A percentile compares a stretch with the other conserved stretches of the same genome.
Evolutionary conservation across 1,284 basidiomycete species (phyloP).

Genomic region (Leccinum glutinopallens): DNA sequence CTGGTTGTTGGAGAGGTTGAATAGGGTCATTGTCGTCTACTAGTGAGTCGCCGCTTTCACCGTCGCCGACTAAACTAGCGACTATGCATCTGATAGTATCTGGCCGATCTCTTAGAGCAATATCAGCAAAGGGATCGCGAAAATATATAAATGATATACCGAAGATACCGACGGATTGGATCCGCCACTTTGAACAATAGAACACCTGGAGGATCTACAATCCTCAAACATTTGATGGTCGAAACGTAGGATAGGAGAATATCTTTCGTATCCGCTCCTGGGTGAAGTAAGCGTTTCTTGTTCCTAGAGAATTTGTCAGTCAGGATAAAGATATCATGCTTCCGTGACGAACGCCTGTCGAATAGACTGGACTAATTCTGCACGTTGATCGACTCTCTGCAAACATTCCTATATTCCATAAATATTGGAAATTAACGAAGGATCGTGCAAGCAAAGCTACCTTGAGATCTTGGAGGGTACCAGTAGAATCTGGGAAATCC

Average conservation of each 20-base stretch:
- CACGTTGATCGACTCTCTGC: conserved; percentile 75
- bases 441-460: conserved; percentile 39
- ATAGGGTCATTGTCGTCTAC: conserved; percentile 81
- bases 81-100: conserved; percentile 94
- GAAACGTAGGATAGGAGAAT: conserved; percentile 94
- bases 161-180: conserved; percentile 85
- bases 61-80: conserved; percentile 86
- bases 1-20: conserved; percentile 68
- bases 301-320: conserved; percentile 52
- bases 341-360: conserved; percentile 61
- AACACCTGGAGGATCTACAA: conserved; percentile 91
- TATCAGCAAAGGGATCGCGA: conserved; percentile 7
- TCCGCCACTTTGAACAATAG: conserved; percentile 90
- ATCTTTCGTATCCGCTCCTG: conserved; percentile 92
- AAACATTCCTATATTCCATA: conserved; percentile 62
- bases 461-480: conserved; percentile 88
- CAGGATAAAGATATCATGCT: conserved; percentile 3
- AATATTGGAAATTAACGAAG: conserved; percentile 4
- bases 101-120: conserved; percentile 64
- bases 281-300: conserved; percentile 87
- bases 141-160: conserved; percentile 43
- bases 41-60: conserved; percentile 77
- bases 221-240: conserved; percentile 88
- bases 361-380: conserved; percentile 67
- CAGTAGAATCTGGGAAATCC: conserved; percentile 86